Base-by-base conservation (phyloP, 1,284 basidiomycete species). In the Mycena sp. region DNA sequence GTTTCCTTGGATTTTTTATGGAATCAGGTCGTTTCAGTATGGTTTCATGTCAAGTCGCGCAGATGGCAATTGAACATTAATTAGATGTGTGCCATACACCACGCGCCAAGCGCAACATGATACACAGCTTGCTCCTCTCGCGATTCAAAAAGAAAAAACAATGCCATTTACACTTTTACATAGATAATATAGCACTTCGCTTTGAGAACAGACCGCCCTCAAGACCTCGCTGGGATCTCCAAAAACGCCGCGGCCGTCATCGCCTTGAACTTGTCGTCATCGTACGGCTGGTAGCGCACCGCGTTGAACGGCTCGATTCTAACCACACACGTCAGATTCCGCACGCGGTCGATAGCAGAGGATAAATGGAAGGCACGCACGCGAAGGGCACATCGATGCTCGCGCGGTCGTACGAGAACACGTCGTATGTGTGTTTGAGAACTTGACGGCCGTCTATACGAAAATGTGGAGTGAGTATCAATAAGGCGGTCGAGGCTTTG, bases 251-350 rank as follows among this genome's bases (percentile, higher is more conserved):
- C 32, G 4, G 9, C 54, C 4, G 26, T 19, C 30, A 56, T 37
- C 3, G 19, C 12, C 37, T 29, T 29, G n/a, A 57, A 40, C 48
- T 59, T 59, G 38, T 59, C 50, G 16, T 59, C 57, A 21, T 30
- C 83, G 69, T 89, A 90, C 0, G 89, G 89, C 3, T 89, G 88
- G 70, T 80, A 91, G 43, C 90, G 85, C 76, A 82, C 81, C 2
- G 78, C 76, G 30, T 90, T 65, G 26, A 88, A 69, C 44, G 68
- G 72, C 70, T 91, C 89, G 37, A 86, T 61, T 84, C 88, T 89
- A 48, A n/a, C 55, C 26, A 23, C 35, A 11, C 43, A 29, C 43
- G 45, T 35, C 38, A 19, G 5, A 23, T 7, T n/a, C 21, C 41
- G 14, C 32, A 28, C 10, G 28, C 21, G 26, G 19, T 29, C 11